Evolutionary conservation across 495 filamentous ascomycete genomes (phyloP), one percentile per base, ranked within the genome.

Genomic region (Lophiotrema nucula): DNA sequence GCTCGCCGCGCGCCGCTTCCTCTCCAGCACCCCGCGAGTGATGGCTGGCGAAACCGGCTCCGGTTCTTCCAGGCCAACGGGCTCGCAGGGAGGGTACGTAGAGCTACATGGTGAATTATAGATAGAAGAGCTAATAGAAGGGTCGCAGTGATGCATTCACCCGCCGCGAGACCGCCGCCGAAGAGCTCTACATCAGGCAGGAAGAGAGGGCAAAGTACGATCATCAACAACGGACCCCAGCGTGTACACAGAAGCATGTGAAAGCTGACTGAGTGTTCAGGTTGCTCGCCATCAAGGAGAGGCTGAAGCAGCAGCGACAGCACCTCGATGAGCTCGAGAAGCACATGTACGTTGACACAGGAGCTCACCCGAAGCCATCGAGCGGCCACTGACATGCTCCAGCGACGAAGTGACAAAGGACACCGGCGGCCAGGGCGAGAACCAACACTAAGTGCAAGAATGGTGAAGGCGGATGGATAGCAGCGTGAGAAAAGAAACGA

Each of bases 191-290:
- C 77, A 88, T 99, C 74, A 77, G 81, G 48, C 77, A 88, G 78
- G 84, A 88, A 67, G 93, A 99, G 81, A 77, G 82, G 72, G 81
- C 87, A 75, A 96, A 96, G 88, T 84, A 83, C 47, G 69, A 86
- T 18, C 35, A 1, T 15, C 54, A 16, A 22, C 33, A 11, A 1
- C 33, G 18, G 22, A n/a, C 1, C 15, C 13, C n/a, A 12, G 10
- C 1, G 27, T 8, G 35, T 8, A 26, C 8, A 21, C 58, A 56
- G 46, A 62, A n/a, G n/a, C n/a, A n/a, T n/a, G n/a, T n/a, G n/a
- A n/a, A n/a, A n/a, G n/a, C n/a, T n/a, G n/a, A n/a, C n/a, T 16
- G 18, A 1, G 15, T 12, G 1, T 37, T 58, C 53, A 84, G 83
- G 74, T 76, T 88, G 19, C 72, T 76, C 18, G 65, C 65, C 67